These are phyloP conservation scores for Mycena crocata DNA, from an alignment of 768 basidiomycete species.

Conservation along the genomic window DNA sequence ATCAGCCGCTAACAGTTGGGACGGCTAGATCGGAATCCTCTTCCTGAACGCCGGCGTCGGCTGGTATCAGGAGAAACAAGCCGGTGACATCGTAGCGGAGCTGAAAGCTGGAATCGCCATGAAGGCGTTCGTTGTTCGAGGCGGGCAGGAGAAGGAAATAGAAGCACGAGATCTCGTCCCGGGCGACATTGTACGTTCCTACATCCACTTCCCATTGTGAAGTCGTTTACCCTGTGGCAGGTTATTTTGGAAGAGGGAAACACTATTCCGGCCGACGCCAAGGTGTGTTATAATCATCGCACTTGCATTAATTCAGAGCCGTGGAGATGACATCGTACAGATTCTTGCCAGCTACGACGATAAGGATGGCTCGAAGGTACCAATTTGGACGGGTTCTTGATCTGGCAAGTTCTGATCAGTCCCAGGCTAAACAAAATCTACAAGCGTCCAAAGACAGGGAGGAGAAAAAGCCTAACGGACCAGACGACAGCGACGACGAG, in stretches of 20 bases:
- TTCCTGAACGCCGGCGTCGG: conserved; percentile 53
- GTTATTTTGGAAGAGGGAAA: conserved; percentile 55
- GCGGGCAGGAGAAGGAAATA: conserved; percentile 54
- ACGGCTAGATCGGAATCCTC: conserved; percentile 52
- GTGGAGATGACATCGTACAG: conserved; percentile 42
- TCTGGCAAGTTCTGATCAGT: conserved; percentile 21
- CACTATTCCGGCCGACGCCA: conserved; percentile 59
- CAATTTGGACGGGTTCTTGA: conserved; percentile 1
- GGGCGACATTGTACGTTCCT: conserved; percentile 51
- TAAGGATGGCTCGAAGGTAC: conserved; percentile 47
- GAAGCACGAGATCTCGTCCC: conserved; percentile 58
- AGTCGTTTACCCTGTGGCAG: conserved; percentile 18
- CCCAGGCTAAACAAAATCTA: conserved; percentile 1
- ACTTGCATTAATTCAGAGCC: conserved; percentile 8
- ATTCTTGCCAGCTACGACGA: conserved; percentile 54
- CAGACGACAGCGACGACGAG: conserved; percentile 39
- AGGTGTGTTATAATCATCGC: conserved; percentile 36
- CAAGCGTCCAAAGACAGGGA: conserved; percentile 13
- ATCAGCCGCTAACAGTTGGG: too few species aligned
- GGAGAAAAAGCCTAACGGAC: conserved; percentile 20
- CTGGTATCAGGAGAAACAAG: conserved; percentile 52
- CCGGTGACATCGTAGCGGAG: conserved; percentile 60
- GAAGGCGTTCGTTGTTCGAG: conserved; percentile 52
- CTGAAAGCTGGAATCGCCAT: conserved; percentile 62
- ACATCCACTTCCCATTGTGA: neutral